A percentile compares a stretch with the other conserved stretches of the same genome.
Evolutionary conservation across 2,329 filamentous ascomycete species (phyloP).

Genomic region (Alternaria sp.): DNA sequence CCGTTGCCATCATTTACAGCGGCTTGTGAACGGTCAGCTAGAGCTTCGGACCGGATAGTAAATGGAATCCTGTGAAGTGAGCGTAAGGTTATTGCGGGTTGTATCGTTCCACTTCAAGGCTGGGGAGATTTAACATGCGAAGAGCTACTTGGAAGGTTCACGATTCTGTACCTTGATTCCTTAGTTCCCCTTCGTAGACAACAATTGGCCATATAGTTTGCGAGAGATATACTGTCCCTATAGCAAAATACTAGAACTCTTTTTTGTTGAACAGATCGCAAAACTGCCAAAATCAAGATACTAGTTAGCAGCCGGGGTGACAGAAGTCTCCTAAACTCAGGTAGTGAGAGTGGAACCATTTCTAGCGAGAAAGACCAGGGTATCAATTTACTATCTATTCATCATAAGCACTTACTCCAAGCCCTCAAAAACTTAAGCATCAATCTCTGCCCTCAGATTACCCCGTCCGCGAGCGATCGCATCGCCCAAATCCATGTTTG

Average conservation of each 20-base stretch:
- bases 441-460: conserved; percentile 22
- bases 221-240: not conserved
- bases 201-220: not conserved
- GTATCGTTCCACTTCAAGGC: too few species aligned
- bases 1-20: not conserved
- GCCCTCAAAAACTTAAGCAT: conserved; percentile 8
- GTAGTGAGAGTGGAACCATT: not conserved
- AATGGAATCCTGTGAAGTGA: too few species aligned
- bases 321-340: not conserved
- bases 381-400: conserved; percentile 14
- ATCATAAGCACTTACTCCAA: not conserved
- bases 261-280: not conserved
- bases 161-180: too few species aligned
- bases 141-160: too few species aligned
- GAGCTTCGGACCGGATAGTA: too few species aligned
- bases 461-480: conserved; percentile 37
- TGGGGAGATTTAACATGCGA: too few species aligned
- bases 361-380: not conserved
- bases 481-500: conserved; percentile 36
- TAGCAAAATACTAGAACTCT: not conserved
- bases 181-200: not conserved
- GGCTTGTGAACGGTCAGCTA: not conserved
- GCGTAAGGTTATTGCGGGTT: too few species aligned
- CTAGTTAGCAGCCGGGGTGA: not conserved
- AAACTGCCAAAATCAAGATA: not conserved